Conservation (phyloP, 139 green algal genomes). For the Microglena sp. region DNA sequence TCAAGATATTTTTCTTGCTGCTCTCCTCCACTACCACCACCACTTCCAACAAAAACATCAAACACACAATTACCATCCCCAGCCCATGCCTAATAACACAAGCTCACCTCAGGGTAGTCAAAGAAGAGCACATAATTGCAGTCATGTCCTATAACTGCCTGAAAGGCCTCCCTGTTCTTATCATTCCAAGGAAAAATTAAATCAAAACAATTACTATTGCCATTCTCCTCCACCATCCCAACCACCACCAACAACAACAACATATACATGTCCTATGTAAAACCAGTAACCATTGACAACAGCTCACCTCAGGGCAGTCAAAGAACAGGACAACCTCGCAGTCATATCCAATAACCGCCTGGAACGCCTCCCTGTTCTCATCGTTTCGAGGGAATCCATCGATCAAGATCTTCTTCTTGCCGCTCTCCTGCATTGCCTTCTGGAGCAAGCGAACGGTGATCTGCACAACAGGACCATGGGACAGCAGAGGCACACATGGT, state of each 20-base stretch:
- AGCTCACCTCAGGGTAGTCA: conserved; percentile 84
- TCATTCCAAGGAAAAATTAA: conserved; percentile 91
- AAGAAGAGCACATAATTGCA: conserved; percentile 88
- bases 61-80: too few species aligned
- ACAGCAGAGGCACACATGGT: neutral
- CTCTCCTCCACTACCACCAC: conserved; percentile 73
- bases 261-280: too few species aligned
- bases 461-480: conserved; percentile 13
- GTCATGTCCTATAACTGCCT: conserved; percentile 59
- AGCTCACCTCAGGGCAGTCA: conserved; percentile 84
- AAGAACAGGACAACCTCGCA: conserved; percentile 88
- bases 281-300: too few species aligned
- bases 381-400: conserved; percentile 91
- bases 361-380: conserved; percentile 83
- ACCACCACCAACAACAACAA: too few species aligned
- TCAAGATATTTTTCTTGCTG: conserved; percentile 61
- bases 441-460: conserved; percentile 84
- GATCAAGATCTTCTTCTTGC: conserved; percentile 69
- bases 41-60: too few species aligned
- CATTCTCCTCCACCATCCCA: conserved; percentile 61
- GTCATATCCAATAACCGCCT: conserved; percentile 60
- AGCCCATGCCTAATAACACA: too few species aligned
- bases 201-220: conserved; percentile 69
- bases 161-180: conserved; percentile 82
- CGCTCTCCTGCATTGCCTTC: conserved; percentile 68